phyloP scores from a whole-genome alignment of 768 basidiomycete genomes.

The Boletellus sp. region DNA sequence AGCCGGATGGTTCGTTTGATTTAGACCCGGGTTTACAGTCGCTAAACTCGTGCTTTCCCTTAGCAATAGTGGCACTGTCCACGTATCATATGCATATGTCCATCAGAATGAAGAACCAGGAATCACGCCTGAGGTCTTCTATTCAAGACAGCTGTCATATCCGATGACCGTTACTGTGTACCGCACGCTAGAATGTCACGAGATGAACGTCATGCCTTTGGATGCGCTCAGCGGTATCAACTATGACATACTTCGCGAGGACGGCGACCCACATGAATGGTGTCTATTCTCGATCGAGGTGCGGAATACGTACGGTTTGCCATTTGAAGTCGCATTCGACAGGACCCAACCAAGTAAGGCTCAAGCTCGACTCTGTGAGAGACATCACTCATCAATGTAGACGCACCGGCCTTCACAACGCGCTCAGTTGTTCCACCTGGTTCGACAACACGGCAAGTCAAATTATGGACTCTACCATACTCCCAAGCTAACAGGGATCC shows the following conservation, averaged over 20 bases:
- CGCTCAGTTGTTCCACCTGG: constrained; percentile 79
- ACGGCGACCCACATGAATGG: constrained; percentile 59
- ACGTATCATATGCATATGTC: constrained; percentile 78
- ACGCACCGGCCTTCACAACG: constrained; percentile 36
- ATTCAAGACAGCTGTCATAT: constrained; percentile 83
- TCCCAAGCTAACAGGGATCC: constrained; percentile 6
- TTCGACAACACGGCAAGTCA: constrained; percentile 69
- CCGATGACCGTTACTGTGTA: constrained; percentile 93
- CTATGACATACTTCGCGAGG: constrained; percentile 31
- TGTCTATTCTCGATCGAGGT: constrained; percentile 89
- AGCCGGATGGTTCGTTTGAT: constrained; percentile 73
- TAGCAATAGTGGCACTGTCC: constrained; percentile 76
- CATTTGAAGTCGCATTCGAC: constrained; percentile 84
- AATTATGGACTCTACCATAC: not conserved
- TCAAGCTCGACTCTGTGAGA: not conserved
- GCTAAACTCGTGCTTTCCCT: not conserved
- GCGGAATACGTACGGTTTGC: constrained; percentile 86
- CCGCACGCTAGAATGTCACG: constrained; percentile 85
- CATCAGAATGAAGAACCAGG: constrained; percentile 39
- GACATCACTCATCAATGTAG: constrained; percentile 30
- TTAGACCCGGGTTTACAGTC: not conserved
- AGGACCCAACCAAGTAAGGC: constrained; percentile 59
- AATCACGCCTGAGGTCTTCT: constrained; percentile 53
- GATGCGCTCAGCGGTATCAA: constrained; percentile 19
- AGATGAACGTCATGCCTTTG: constrained; percentile 78